These are phyloP conservation scores for Suillus placidus DNA, from an alignment of 768 basidiomycete species.

Conservation along the genomic window DNA sequence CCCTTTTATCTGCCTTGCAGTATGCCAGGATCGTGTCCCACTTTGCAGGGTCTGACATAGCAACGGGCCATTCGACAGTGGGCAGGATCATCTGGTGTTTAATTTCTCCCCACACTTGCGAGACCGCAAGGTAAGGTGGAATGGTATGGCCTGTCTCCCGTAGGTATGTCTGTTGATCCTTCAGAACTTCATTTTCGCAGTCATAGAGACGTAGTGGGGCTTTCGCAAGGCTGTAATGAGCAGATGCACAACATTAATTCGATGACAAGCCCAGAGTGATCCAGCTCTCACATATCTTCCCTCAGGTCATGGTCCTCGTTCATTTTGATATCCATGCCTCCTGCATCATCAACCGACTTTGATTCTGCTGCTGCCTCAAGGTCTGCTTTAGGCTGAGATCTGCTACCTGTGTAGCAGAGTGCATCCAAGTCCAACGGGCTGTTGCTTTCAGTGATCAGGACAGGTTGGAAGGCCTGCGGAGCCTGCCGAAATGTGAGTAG, in stretches of 20 bases:
- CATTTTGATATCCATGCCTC: not conserved
- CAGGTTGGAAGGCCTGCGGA: not conserved
- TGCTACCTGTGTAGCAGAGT: not conserved
- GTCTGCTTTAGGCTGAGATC: not conserved
- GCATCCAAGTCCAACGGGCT: not conserved
- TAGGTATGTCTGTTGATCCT: not conserved
- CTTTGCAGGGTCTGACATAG: not conserved
- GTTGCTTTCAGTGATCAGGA: not conserved
- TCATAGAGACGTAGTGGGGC: conserved; percentile 1
- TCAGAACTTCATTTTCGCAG: not conserved
- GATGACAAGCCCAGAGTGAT: not conserved
- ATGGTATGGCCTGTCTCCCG: not conserved
- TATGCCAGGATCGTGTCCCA: not conserved
- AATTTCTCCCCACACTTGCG: not conserved
- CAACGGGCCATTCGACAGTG: not conserved
- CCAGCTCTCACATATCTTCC: not conserved
- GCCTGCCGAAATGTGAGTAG: not conserved
- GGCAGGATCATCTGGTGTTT: not conserved
- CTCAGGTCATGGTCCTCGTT: not conserved
- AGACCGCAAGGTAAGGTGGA: not conserved
- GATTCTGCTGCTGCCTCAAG: not conserved
- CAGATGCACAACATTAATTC: not conserved
- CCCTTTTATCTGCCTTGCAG: not conserved
- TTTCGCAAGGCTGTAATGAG: not conserved
- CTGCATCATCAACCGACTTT: not conserved